A percentile compares a stretch with the other conserved stretches of the same genome.
These are phyloP conservation scores for Galerina sulciceps DNA, from an alignment of 768 basidiomycete species.

Conservation along the genomic window DNA sequence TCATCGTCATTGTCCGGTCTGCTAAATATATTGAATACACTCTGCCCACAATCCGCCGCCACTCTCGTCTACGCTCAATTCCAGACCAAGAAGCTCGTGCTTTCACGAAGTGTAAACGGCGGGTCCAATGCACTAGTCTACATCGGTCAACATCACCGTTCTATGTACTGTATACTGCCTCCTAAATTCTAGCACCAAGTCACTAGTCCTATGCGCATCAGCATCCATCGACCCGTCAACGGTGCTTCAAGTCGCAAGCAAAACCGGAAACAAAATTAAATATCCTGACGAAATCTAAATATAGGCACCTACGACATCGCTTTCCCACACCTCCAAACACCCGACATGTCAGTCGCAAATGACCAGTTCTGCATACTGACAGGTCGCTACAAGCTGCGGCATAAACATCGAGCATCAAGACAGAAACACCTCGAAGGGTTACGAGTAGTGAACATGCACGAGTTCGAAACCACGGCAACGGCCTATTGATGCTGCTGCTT, in stretches of 20 bases:
- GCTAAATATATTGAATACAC: neutral
- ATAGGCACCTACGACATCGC: neutral
- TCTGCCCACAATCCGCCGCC: neutral
- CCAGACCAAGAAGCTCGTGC: neutral
- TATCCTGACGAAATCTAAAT: neutral
- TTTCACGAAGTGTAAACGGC: neutral
- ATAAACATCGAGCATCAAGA: neutral
- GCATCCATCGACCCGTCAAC: too few relatives aligned
- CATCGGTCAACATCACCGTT: too few relatives aligned
- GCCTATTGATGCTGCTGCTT: neutral
- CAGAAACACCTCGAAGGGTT: neutral
- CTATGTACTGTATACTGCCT: too few relatives aligned
- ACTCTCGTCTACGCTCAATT: neutral
- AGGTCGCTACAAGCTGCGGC: conserved; percentile 6
- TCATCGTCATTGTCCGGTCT: neutral
- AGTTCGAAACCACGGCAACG: conserved; percentile 1
- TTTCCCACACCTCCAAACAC: conserved; percentile 1
- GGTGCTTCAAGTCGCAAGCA: neutral
- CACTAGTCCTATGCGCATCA: too few relatives aligned
- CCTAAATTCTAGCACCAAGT: too few relatives aligned
- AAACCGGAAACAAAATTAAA: neutral
- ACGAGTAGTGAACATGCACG: neutral
- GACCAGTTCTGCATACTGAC: neutral
- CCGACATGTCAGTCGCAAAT: neutral
- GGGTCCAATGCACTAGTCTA: too few relatives aligned